These are phyloP conservation scores for Paramyrothecium roridum DNA, from an alignment of 2,329 filamentous ascomycete species.

Conservation along the genomic window DNA sequence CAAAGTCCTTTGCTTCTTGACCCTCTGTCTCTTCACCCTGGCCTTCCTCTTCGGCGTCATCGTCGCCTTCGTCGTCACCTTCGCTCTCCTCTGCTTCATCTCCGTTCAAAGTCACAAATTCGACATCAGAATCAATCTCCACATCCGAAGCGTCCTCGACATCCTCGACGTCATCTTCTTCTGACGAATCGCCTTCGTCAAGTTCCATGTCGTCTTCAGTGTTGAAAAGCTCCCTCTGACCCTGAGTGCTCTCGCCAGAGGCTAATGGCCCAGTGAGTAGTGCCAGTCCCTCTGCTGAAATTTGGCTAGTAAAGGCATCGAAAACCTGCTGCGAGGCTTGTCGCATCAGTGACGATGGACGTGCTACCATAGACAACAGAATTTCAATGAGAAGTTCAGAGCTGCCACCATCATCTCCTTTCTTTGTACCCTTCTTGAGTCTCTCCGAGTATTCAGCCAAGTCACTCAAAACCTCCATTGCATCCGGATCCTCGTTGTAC, in stretches of 20 bases:
- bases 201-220: conserved; percentile 57
- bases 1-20: conserved; percentile 50
- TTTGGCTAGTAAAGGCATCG: conserved; percentile 70
- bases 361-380: conserved; percentile 82
- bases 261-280: conserved; percentile 65
- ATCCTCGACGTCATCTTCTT: conserved; percentile 38
- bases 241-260: conserved; percentile 76
- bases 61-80: conserved; percentile 37
- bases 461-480: conserved; percentile 77
- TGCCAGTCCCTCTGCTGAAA: conserved; percentile 71
- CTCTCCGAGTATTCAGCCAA: conserved; percentile 73
- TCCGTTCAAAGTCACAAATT: conserved; percentile 42
- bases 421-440: conserved; percentile 44
- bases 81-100: conserved; percentile 43
- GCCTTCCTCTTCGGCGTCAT: conserved; percentile 34
- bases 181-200: conserved; percentile 31
- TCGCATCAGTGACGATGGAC: conserved; percentile 78
- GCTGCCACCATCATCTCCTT: conserved; percentile 50
- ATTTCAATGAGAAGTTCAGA: conserved; percentile 83
- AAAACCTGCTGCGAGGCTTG: conserved; percentile 89
- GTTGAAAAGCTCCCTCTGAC: conserved; percentile 83
- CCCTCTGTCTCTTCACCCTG: conserved; percentile 38
- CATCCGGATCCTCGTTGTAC: conserved; percentile 86
- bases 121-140: conserved; percentile 48
- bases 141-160: conserved; percentile 40